Evolutionary conservation across 495 filamentous ascomycete species (phyloP), one percentile per base, ranked within the genome.

Genomic region (Staphylotrichum longicolle): DNA sequence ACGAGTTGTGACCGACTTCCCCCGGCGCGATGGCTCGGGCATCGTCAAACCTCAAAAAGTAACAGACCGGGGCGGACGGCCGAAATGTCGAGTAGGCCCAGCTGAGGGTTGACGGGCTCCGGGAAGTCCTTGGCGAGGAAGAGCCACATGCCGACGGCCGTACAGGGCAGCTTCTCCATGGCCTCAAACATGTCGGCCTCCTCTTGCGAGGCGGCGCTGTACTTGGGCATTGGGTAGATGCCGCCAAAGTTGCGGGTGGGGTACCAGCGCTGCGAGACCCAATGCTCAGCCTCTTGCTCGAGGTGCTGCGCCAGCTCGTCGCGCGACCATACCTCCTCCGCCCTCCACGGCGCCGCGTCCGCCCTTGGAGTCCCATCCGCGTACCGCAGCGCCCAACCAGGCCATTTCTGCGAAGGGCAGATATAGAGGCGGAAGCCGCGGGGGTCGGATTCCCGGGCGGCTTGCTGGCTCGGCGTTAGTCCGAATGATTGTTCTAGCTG

Each of bases 121-220:
- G 33, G 33, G 51, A 53, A 53, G 8, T 34, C 51, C 14, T 53
- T 7, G 51, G 35, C 51, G 27, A 35, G 51, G 15, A 53, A 53
- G 3, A 53, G 34, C 51, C 51, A 53, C 35, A 53, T 53, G 51
- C 51, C 51, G 51, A 53, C 40, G 35, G 51, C 51, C 51, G 34
- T 53, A 7, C 51, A 40, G 51, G 34, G 51, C 15, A 37, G 35
- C 51, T 39, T 40, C 51, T 40, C 51, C 34, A 39, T 53, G 34
- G 35, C 35, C 35, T 39, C 51, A 27, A 40, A 48, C 27, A 48
- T 27, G 20, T 30, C 15, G 7, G 46, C 46, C 15, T 48, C 46
- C 46, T 30, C 46, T 48, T 14, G 15, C 5, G 15, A 48, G 15
- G 7, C 46, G 15, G 46, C 20, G 20, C 46, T 48, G 14, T 48